These are phyloP conservation scores for Saksenaea oblongispora DNA, from an alignment of 371 early-diverging fungal genomes.

Conservation along the genomic window DNA sequence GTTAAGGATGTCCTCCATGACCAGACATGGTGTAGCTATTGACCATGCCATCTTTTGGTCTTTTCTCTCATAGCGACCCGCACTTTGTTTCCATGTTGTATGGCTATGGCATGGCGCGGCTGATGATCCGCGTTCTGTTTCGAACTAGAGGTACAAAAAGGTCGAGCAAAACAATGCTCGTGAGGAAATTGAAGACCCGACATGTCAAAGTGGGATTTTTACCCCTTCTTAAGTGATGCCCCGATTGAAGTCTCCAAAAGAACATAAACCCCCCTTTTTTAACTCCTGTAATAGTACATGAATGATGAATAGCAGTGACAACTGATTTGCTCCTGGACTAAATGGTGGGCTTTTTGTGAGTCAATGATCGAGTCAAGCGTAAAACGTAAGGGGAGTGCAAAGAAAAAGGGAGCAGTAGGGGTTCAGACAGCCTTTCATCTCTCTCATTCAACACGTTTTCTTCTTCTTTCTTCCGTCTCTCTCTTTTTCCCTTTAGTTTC, in stretches of 20 bases:
- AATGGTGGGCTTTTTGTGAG: not conserved
- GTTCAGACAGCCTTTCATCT: constrained; percentile 1
- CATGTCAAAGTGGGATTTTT: not conserved
- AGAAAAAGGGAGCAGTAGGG: not conserved
- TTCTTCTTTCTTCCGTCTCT: not conserved
- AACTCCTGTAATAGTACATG: not conserved
- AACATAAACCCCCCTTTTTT: not conserved
- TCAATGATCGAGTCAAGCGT: constrained; percentile 4
- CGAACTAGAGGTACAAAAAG: not conserved
- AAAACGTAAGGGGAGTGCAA: not conserved
- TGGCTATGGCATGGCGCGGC: too few relatives aligned
- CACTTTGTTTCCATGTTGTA: too few relatives aligned
- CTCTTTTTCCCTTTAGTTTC: not conserved
- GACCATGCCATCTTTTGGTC: too few relatives aligned
- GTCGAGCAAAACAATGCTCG: not conserved
- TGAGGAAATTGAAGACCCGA: not conserved
- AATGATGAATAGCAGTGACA: not conserved
- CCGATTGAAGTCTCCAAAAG: not conserved
- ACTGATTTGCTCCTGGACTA: not conserved
- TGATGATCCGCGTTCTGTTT: not conserved
- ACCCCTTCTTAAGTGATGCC: not conserved
- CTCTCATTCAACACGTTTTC: not conserved
- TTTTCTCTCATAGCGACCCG: too few relatives aligned
- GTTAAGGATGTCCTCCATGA: too few relatives aligned
- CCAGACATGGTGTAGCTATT: too few relatives aligned